Conservation (phyloP, 345 rosid species). For the Ceriops tagal region DNA sequence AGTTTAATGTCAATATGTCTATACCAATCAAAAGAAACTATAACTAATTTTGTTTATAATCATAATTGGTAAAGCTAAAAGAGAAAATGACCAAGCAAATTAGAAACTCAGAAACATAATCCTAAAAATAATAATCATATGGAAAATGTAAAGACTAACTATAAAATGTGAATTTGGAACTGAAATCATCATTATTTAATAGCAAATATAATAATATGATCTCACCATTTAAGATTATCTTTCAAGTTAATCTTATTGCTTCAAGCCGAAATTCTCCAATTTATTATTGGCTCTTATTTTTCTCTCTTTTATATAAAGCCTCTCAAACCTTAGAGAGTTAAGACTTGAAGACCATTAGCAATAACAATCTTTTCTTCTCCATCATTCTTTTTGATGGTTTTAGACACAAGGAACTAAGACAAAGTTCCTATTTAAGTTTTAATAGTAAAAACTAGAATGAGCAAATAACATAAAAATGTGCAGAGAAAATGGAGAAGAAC, state of each 20-base stretch:
- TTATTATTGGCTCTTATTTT: constrained; percentile 41
- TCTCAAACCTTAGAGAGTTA: constrained; percentile 90
- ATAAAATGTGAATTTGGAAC: background rate
- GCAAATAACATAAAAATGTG: too few species aligned
- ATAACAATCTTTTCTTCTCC: constrained; percentile 16
- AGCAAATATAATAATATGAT: constrained; percentile 63
- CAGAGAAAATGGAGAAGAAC: too few species aligned
- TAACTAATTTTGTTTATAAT: too few species aligned
- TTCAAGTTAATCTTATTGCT: constrained; percentile 55
- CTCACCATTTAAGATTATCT: constrained; percentile 63
- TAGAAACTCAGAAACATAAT: too few species aligned
- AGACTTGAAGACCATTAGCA: constrained; percentile 43
- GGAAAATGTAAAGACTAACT: background rate
- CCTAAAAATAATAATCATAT: background rate
- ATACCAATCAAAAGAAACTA: too few species aligned
- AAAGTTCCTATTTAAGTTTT: too few species aligned
- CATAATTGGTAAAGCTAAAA: too few species aligned
- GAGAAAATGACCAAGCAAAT: too few species aligned
- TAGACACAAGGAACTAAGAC: too few species aligned
- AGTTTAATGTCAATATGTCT: too few species aligned
- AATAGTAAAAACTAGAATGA: too few species aligned
- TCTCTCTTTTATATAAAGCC: constrained; percentile 30
- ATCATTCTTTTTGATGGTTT: constrained; percentile 14
- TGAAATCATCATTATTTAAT: constrained; percentile 35
- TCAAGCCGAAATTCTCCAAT: constrained; percentile 52